Percentiles rank a stretch among this genome's conserved stretches.
phyloP scores from a whole-genome alignment of 208 protist species.

The Trypanosoma cruzi region DNA sequence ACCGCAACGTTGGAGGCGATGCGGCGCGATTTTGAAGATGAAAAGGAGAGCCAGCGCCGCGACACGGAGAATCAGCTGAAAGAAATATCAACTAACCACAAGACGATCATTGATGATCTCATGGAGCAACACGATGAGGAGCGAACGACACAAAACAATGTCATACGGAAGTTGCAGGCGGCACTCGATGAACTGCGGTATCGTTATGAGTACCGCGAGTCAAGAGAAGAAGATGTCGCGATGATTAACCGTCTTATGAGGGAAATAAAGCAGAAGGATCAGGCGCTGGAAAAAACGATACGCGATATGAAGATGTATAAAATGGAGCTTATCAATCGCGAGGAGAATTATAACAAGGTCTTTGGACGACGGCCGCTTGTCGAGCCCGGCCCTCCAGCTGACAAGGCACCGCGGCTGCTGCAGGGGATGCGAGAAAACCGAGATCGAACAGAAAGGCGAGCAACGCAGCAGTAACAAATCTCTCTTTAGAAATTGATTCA shows the following conservation, averaged over 20 bases:
- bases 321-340: conserved; percentile 94
- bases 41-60: conserved; percentile 1
- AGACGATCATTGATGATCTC: conserved; percentile 52
- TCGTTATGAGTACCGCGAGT: conserved; percentile 93
- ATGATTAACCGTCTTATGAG: conserved; percentile 89
- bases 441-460: neutral
- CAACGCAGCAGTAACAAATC: neutral
- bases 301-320: conserved; percentile 94
- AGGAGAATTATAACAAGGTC: conserved; percentile 95
- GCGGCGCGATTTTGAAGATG: conserved; percentile 28
- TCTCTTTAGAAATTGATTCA: neutral
- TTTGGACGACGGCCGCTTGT: conserved; percentile 84
- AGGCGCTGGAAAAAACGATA: conserved; percentile 74
- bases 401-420: conserved; percentile 10
- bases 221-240: conserved; percentile 84
- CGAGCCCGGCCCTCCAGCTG: conserved; percentile 16
- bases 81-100: conserved; percentile 39
- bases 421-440: neutral
- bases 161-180: conserved; percentile 44
- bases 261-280: conserved; percentile 69
- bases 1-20: conserved; percentile 9
- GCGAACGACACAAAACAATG: conserved; percentile 29
- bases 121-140: conserved; percentile 46
- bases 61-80: conserved; percentile 22
- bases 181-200: conserved; percentile 74